Evolutionary conservation across 2,329 filamentous ascomycete species (phyloP).

Genomic region (Grosmannia serpens): DNA sequence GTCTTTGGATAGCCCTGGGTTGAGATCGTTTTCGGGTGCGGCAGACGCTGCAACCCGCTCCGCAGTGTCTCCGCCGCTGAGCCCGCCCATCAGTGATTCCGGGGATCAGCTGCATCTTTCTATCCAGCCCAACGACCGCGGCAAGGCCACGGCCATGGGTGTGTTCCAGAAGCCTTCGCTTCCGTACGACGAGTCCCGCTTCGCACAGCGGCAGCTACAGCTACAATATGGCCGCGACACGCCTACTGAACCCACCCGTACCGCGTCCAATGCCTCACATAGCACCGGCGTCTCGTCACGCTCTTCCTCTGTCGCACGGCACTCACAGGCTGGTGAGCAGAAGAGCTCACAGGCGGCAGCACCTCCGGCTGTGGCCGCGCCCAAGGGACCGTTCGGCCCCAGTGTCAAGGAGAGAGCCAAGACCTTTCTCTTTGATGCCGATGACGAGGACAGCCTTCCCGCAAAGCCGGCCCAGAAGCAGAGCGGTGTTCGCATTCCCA

Average conservation of each 20-base stretch:
- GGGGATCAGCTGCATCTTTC: conserved; percentile 54
- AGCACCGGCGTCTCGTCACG: conserved; percentile 28
- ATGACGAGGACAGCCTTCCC: conserved; percentile 24
- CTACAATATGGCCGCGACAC: conserved; percentile 65
- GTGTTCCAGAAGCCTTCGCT: conserved; percentile 58
- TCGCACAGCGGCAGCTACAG: conserved; percentile 68
- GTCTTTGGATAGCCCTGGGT: conserved; percentile 17
- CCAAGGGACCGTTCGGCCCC: not conserved
- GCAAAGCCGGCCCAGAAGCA: not conserved
- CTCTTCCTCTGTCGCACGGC: conserved; percentile 32
- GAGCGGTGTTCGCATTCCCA: conserved; percentile 11
- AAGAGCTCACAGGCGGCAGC: conserved; percentile 11
- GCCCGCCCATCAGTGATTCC: conserved; percentile 59
- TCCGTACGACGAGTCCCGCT: conserved; percentile 76
- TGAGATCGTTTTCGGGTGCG: conserved; percentile 17
- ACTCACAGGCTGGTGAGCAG: conserved; percentile 12
- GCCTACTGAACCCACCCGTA: conserved; percentile 33
- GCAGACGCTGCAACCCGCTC: conserved; percentile 22
- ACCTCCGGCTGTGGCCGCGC: conserved; percentile 12
- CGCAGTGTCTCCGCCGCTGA: conserved; percentile 40
- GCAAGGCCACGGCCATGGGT: conserved; percentile 64
- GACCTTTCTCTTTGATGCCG: conserved; percentile 29
- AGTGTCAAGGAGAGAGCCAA: conserved; percentile 11
- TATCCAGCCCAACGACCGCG: conserved; percentile 63
- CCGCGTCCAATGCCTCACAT: conserved; percentile 33